A percentile compares a stretch with the other conserved stretches of the same genome.
Conservation (phyloP, 2,329 filamentous ascomycete species). For the Penicillium sp. region DNA sequence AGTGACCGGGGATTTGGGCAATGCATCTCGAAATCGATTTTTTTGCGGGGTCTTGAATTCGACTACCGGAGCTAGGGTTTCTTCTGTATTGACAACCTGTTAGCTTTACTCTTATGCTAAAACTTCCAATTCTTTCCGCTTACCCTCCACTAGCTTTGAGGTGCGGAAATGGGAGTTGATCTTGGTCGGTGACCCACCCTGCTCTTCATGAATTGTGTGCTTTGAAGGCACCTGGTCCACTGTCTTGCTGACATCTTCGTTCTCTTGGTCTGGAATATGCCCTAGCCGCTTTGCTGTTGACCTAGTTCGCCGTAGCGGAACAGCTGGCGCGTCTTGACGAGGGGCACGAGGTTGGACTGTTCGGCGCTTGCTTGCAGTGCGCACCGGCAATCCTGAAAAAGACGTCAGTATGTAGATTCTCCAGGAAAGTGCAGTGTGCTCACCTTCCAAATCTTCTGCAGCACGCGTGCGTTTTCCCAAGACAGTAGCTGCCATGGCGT, state of each 20-base stretch:
- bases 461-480: constrained; percentile 47
- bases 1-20: constrained; percentile 69
- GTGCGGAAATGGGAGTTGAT: constrained; percentile 46
- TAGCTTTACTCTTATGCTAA: not conserved
- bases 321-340: constrained; percentile 30
- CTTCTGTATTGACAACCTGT: constrained; percentile 36
- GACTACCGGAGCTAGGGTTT: constrained; percentile 38
- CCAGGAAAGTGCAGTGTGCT: constrained; percentile 18
- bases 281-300: constrained; percentile 34
- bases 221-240: constrained; percentile 47
- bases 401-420: constrained; percentile 8
- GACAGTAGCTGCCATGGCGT: constrained; percentile 39
- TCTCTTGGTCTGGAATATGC: constrained; percentile 28
- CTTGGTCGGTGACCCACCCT: constrained; percentile 47
- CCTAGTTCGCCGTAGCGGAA: constrained; percentile 33
- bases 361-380: constrained; percentile 48
- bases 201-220: constrained; percentile 44
- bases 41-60: constrained; percentile 51
- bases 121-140: constrained; percentile 1
- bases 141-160: constrained; percentile 41
- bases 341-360: constrained; percentile 44
- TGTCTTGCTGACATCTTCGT: constrained; percentile 22
- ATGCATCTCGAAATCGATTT: constrained; percentile 69
- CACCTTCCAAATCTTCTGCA: constrained; percentile 42
- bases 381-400: constrained; percentile 30